Percentiles rank a stretch among this genome's conserved stretches.
Evolutionary conservation across 257 asterid species (phyloP).

Genomic region (Solanum medicagineum): DNA sequence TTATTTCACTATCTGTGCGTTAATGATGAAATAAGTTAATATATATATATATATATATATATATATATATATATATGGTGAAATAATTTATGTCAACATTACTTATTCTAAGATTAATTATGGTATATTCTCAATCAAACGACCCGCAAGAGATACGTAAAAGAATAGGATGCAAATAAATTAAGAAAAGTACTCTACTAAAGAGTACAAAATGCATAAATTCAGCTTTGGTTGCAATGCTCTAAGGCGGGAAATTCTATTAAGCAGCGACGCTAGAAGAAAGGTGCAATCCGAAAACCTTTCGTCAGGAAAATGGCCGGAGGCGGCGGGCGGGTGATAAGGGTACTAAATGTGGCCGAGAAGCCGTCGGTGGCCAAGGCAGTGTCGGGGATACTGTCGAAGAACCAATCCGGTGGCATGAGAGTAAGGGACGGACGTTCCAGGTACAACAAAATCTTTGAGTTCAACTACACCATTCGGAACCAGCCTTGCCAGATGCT

Average conservation of each 20-base stretch:
- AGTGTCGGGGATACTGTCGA: constrained; percentile 69
- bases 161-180: neutral
- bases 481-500: constrained; percentile 66
- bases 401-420: constrained; percentile 47
- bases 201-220: neutral
- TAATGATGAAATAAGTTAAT: too few species aligned
- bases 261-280: neutral
- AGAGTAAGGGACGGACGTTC: constrained; percentile 77
- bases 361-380: constrained; percentile 97
- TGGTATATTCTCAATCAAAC: too few species aligned
- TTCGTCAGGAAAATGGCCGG: neutral
- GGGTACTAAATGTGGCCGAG: constrained; percentile 95
- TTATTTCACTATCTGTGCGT: too few species aligned
- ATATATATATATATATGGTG: too few species aligned
- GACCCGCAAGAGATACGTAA: neutral
- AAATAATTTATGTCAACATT: too few species aligned
- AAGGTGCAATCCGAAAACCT: neutral
- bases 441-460: constrained; percentile 76
- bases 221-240: neutral
- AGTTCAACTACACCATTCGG: constrained; percentile 48
- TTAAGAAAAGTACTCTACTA: neutral
- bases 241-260: neutral
- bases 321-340: constrained; percentile 44
- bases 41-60: too few species aligned
- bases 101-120: too few species aligned